Conservation (phyloP, 2,329 filamentous ascomycete genomes). For the Fusarium sp. region DNA sequence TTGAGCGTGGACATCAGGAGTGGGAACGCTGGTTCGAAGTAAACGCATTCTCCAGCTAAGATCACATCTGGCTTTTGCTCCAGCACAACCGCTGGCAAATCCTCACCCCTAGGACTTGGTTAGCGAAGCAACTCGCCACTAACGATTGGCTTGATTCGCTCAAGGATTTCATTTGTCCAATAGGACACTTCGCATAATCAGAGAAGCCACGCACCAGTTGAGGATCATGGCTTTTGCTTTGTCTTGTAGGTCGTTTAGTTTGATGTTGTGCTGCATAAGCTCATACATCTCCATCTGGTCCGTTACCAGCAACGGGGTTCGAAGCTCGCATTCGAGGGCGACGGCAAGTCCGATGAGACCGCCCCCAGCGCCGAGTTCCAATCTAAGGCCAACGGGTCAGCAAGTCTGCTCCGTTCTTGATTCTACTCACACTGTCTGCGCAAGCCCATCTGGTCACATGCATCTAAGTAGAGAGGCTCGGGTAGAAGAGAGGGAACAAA, state of each 20-base stretch:
- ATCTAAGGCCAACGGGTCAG: constrained; percentile 58
- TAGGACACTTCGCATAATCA: constrained; percentile 36
- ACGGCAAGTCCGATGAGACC: constrained; percentile 80
- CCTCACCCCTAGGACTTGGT: constrained; percentile 62
- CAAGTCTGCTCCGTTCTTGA: constrained; percentile 11
- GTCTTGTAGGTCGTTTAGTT: constrained; percentile 75
- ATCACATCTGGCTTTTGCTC: constrained; percentile 77
- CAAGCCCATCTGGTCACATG: constrained; percentile 21
- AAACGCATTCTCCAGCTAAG: constrained; percentile 95
- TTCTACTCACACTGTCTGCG: constrained; percentile 20
- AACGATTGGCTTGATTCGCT: not conserved
- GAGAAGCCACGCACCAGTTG: constrained; percentile 72
- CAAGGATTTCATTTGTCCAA: not conserved
- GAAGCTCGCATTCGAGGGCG: constrained; percentile 64
- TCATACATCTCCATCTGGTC: constrained; percentile 87
- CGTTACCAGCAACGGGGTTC: constrained; percentile 74
- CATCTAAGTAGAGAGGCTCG: not conserved
- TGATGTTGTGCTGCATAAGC: constrained; percentile 87
- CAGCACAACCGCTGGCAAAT: constrained; percentile 62
- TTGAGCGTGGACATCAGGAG: constrained; percentile 81
- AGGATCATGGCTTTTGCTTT: constrained; percentile 74
- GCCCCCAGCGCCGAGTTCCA: constrained; percentile 92
- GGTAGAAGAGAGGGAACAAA: constrained; percentile 19
- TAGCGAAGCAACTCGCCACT: constrained; percentile 27
- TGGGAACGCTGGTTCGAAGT: constrained; percentile 95